These are phyloP conservation scores for Macadamia integrifolia DNA, from an alignment of 164 flowering plant genomes.

Conservation along the genomic window DNA sequence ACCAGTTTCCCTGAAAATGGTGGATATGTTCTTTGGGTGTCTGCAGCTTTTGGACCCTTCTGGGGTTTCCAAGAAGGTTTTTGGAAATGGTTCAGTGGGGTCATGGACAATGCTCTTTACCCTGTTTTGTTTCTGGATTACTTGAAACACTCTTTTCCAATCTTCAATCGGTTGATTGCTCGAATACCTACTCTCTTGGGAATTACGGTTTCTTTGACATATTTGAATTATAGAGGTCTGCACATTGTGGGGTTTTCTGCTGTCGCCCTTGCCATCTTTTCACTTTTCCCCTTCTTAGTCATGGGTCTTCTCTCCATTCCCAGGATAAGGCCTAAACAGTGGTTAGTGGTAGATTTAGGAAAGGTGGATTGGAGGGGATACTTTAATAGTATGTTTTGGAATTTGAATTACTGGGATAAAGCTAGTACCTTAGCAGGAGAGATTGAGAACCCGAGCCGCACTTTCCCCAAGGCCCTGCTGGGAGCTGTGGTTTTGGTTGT, in stretches of 20 bases:
- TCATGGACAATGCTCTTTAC: slow-evolving; percentile 86
- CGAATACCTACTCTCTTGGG: slow-evolving; percentile 69
- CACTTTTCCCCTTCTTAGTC: slow-evolving; percentile 68
- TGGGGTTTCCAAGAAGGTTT: slow-evolving; percentile 97
- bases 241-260: slow-evolving; percentile 77
- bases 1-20: slow-evolving; percentile 84
- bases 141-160: slow-evolving; percentile 67
- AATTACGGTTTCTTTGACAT: slow-evolving; percentile 65
- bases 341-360: slow-evolving; percentile 58
- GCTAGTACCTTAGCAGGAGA: slow-evolving; percentile 89
- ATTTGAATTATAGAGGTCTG: slow-evolving; percentile 72
- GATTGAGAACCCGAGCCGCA: slow-evolving; percentile 59
- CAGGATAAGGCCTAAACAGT: slow-evolving; percentile 39
- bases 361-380: slow-evolving; percentile 77
- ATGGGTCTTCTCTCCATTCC: slow-evolving; percentile 69
- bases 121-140: slow-evolving; percentile 85
- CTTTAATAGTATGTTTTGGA: slow-evolving; percentile 89
- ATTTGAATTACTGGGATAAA: slow-evolving; percentile 91
- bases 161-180: slow-evolving; percentile 41
- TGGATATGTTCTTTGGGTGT: slow-evolving; percentile 85
- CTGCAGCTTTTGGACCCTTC: slow-evolving; percentile 83
- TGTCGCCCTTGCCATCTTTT: slow-evolving; percentile 61
- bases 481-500: slow-evolving; percentile 75
- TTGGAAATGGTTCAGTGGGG: slow-evolving; percentile 96
- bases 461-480: slow-evolving; percentile 73